These are phyloP conservation scores for Opeltia flavorubescens DNA, from an alignment of 495 filamentous ascomycete genomes.

Conservation along the genomic window DNA sequence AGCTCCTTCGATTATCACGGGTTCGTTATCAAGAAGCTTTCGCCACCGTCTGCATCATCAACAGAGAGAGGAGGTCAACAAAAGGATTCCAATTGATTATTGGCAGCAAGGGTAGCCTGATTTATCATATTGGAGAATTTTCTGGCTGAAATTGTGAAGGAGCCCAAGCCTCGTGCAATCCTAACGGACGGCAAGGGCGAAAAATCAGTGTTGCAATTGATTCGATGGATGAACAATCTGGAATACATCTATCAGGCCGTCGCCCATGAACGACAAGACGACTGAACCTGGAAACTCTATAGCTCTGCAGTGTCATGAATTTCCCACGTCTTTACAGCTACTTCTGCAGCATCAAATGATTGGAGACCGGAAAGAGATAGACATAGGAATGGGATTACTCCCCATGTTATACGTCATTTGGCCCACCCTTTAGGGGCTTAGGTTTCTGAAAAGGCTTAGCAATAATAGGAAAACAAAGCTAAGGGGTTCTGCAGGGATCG, in stretches of 20 bases:
- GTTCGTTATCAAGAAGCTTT: constrained; percentile 29
- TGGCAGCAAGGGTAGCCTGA: no score
- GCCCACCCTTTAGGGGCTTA: no score
- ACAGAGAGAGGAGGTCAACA: constrained; percentile 1
- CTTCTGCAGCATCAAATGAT: no score
- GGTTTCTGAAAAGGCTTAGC: no score
- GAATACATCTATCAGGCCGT: neutral
- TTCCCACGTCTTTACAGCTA: no score
- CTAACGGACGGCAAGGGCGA: no score
- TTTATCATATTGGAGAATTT: no score
- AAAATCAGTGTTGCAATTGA: neutral
- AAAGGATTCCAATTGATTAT: constrained; percentile 1
- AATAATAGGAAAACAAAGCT: no score
- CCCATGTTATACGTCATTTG: no score
- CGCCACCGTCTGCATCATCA: constrained; percentile 5
- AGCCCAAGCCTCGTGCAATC: neutral
- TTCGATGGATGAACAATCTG: neutral
- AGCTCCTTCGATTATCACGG: constrained; percentile 37
- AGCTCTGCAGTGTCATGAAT: neutral
- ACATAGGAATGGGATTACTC: no score
- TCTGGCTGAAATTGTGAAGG: neutral
- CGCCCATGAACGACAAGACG: neutral
- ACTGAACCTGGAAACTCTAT: neutral
- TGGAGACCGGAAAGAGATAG: no score
- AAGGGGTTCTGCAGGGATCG: no score